Base-by-base conservation (phyloP, 805 yeast genomes). In the Limtongia smithiae region DNA sequence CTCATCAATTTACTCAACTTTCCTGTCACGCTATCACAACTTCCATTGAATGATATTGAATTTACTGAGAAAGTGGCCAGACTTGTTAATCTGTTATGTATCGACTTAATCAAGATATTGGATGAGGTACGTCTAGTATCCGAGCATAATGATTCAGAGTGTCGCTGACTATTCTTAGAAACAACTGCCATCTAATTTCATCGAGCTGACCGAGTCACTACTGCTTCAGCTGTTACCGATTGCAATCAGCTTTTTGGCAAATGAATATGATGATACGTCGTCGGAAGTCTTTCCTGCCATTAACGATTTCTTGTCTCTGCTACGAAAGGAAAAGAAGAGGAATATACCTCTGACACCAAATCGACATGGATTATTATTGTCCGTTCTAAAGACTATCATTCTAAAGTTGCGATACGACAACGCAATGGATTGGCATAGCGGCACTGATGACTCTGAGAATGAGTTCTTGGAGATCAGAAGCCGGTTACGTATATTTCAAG, bases 241-340 rank as follows among this genome's bases (percentile, higher is more conserved):
- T 27, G 72, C 85, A 6, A 74, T 91, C 50, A 75, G 74, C 51
- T 86, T 83, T 57, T 74, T 93, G 63, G 76, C 79, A 27, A 84
- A 88, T 65, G 95, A 83, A 55, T 89, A 83, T 62, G 97, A 93
- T 66, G 97, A 93, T 58, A 83, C 91, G 12, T 80, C 94, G 1
- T 73, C 77, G 33, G 95, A 87, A 65, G 84, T 88, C 5, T 84
- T 91, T 62, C 83, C 93, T 7, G 85, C 88, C 60, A 71, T 93
- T 39, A 79, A 85, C 33, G 85, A 81, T 44, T 89, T 82, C 64
- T 71, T 93, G 53, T 69, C 85, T 9, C 75, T 83, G 37, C 69
- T 89, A 57, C 86, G 74, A 17, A 62, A 63, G 22, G 72, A 65
- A 31, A 56, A 62, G 80, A 68, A 87, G 80, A 62, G 71, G 63